Evolutionary conservation across 129 eudicot species (phyloP), one percentile per base, ranked within the genome.

Genomic region (Flaveria brownii): DNA sequence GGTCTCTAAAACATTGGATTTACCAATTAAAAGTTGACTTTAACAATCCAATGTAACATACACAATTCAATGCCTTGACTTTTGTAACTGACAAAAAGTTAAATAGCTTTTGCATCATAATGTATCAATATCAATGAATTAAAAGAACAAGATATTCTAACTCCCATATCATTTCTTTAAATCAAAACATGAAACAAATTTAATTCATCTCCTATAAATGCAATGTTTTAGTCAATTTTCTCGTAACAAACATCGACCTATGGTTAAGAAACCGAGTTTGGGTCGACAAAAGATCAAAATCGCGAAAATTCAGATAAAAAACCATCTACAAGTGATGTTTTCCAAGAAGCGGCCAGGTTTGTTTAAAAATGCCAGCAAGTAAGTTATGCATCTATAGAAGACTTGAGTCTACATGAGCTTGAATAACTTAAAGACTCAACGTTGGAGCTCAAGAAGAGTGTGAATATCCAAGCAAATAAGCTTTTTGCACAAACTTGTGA

Each of bases 271-370:
- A 54, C 85, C 87, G 56, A 85, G 84, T 70, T 39, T 81, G 68
- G 94, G 94, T 49, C 87, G 94, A 17, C 90, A 86, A 77, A 88
- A 84, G 82, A 85, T 88, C 60, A 77, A 80, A 26, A 81, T 88
- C 12, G 84, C 81, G 0, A 82, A 84, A 64, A 88, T 86, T 6
- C 83, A 88, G 68, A 84, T 70, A 55, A 87, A 88, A 49, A 82
- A 85, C 23, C 84, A 88, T 78, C 61, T 86, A 1, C 91, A 84
- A 50, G 89, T 84, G 12, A 86, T 89, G 15, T 89, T 89, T 83
- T 89, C 95, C 16, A 89, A 89, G 77, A 74, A 90, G 2, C 83
- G 89, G 1, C 59, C 81, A 0, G 92, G 89, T 12, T 80, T 88
- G 12, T 88, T 88, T 70, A 88, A 88, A 74, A 88, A 88, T 42